Conservation (phyloP, 31 red algal species). For the Asparagopsis taxiformis region DNA sequence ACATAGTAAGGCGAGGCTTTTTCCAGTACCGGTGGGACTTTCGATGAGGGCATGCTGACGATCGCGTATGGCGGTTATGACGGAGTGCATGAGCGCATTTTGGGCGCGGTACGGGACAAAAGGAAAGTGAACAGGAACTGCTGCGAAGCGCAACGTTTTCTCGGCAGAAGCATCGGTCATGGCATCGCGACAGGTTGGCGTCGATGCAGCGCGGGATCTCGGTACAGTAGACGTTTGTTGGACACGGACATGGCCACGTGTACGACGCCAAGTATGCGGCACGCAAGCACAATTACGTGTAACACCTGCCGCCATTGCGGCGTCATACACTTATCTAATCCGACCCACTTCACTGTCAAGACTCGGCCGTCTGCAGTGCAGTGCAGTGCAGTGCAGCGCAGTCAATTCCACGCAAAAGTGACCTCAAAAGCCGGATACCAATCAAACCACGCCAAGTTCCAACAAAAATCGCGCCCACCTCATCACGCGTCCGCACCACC, state of each 20-base stretch:
- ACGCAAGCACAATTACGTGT: too few relatives aligned
- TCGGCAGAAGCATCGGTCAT: neutral
- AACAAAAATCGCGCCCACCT: neutral
- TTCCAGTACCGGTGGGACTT: conserved; percentile 95
- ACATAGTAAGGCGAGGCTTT: conserved; percentile 71
- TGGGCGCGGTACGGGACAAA: conserved; percentile 54
- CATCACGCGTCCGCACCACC: neutral
- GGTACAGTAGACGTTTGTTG: too few relatives aligned
- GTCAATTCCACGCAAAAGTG: neutral
- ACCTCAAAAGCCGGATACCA: neutral
- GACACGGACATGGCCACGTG: too few relatives aligned
- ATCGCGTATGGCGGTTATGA: conserved; percentile 38
- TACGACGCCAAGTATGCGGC: too few relatives aligned
- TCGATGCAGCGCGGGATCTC: too few relatives aligned
- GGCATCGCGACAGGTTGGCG: too few relatives aligned
- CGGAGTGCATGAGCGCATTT: conserved; percentile 70
- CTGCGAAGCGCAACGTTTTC: conserved; percentile 21
- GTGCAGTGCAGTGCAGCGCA: conserved; percentile 11
- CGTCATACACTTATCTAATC: too few relatives aligned
- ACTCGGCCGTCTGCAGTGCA: neutral
- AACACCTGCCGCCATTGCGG: too few relatives aligned
- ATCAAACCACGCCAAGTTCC: neutral
- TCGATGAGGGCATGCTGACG: conserved; percentile 74
- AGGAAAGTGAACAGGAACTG: conserved; percentile 60
- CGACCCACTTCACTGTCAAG: too few relatives aligned